phyloP scores from a whole-genome alignment of 1,139 yeast genomes.

The Ogataea hybrid region DNA sequence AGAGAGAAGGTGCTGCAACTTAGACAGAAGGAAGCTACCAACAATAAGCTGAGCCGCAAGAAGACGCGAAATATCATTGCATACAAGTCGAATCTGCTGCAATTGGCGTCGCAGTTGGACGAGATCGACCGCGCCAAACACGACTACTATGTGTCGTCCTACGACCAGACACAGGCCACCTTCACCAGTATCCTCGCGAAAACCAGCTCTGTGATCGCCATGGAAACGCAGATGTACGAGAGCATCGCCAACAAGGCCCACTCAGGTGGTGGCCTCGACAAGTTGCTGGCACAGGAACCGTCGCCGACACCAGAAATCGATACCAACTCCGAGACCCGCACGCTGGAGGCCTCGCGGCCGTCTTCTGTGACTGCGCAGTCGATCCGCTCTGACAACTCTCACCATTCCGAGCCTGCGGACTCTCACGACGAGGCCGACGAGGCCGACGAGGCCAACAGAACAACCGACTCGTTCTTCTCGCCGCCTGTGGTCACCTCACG shows the following conservation, averaged over 20 bases:
- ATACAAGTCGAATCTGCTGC: constrained; percentile 64
- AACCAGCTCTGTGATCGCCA: constrained; percentile 67
- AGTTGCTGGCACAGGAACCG: constrained; percentile 36
- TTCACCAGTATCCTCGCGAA: constrained; percentile 51
- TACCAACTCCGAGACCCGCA: neutral
- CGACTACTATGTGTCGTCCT: constrained; percentile 64
- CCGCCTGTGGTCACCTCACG: constrained; percentile 21
- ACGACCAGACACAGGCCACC: constrained; percentile 58
- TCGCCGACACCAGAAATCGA: neutral
- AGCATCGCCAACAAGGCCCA: constrained; percentile 82
- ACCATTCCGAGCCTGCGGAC: neutral
- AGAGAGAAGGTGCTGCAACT: constrained; percentile 49
- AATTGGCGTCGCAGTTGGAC: constrained; percentile 71
- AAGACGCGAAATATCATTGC: constrained; percentile 59
- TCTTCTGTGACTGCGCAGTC: neutral
- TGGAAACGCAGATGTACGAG: constrained; percentile 79
- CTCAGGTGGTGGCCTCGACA: constrained; percentile 84
- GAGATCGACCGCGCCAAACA: constrained; percentile 75
- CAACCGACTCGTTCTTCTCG: constrained; percentile 23
- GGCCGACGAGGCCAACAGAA: constrained; percentile 10
- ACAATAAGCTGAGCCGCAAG: constrained; percentile 50
- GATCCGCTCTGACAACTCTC: neutral
- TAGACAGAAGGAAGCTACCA: constrained; percentile 55
- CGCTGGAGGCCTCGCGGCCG: constrained; percentile 3
- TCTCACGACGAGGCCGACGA: neutral